Evolutionary conservation across 306 rosid species (phyloP).

Genomic region (Canavalia gladiata): DNA sequence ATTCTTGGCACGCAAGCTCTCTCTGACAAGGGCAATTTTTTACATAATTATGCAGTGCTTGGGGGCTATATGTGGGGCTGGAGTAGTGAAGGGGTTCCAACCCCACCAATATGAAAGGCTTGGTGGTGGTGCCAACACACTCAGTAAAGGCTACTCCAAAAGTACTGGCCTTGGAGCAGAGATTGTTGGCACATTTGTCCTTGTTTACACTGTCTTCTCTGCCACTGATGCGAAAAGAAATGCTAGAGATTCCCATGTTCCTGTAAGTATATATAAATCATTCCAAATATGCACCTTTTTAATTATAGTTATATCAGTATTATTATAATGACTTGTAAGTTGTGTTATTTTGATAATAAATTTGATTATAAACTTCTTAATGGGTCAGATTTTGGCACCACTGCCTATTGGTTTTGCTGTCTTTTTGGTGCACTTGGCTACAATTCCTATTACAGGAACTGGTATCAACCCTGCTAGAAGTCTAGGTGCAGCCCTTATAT

Average conservation of each 20-base stretch:
- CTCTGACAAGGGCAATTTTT: slow-evolving; percentile 35
- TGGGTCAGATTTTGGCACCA: slow-evolving; percentile 51
- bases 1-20: slow-evolving; percentile 49
- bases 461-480: slow-evolving; percentile 54
- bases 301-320: not conserved
- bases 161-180: slow-evolving; percentile 50
- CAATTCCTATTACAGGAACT: slow-evolving; percentile 50
- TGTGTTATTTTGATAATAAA: not conserved
- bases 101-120: slow-evolving; percentile 40
- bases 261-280: slow-evolving; percentile 17
- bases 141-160: slow-evolving; percentile 20
- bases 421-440: slow-evolving; percentile 53
- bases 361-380: not conserved
- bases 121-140: slow-evolving; percentile 52
- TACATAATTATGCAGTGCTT: slow-evolving; percentile 48
- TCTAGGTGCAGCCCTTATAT: slow-evolving; percentile 52
- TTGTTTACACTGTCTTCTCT: slow-evolving; percentile 54
- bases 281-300: not conserved
- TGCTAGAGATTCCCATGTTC: slow-evolving; percentile 53
- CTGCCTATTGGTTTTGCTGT: slow-evolving; percentile 54
- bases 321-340: no score
- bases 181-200: slow-evolving; percentile 51
- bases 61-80: slow-evolving; percentile 50
- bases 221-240: slow-evolving; percentile 52
- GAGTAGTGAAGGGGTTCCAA: slow-evolving; percentile 47